Conservation (phyloP, 257 asterid species). For the Solanum chilense region DNA sequence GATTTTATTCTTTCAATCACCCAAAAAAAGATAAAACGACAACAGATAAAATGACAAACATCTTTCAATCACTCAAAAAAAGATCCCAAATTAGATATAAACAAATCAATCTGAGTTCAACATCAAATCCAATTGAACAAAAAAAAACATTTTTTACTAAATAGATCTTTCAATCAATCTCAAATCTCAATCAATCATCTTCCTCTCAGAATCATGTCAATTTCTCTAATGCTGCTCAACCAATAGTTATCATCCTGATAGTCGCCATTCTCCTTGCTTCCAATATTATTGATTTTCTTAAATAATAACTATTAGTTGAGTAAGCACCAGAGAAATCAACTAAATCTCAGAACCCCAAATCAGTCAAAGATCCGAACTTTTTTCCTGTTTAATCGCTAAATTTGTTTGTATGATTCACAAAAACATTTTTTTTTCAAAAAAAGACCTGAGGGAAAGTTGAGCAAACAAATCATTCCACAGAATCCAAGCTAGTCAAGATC, state of each 20-base stretch:
- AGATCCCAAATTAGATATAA: not conserved
- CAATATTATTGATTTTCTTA: not conserved
- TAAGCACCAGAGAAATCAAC: not conserved
- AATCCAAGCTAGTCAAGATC: not conserved
- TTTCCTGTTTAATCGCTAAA: not conserved
- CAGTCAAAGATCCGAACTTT: not conserved
- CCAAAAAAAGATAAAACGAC: not conserved
- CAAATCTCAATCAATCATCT: no score
- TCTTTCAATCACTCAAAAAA: not conserved
- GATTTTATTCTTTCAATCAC: no score
- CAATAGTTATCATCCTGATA: not conserved
- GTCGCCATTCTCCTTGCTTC: not conserved
- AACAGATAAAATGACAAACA: not conserved
- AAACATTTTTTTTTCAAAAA: no score
- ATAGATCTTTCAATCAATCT: not conserved
- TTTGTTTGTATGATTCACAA: no score
- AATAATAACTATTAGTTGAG: not conserved
- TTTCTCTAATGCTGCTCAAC: not conserved
- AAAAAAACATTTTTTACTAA: not conserved
- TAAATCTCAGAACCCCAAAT: not conserved
- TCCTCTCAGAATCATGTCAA: not conserved
- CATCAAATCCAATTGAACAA: not conserved
- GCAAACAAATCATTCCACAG: not conserved
- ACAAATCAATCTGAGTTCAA: not conserved
- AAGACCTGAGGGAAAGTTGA: conserved; percentile 57